Percentiles rank a stretch among this genome's conserved stretches.
Evolutionary conservation across 106 monocot species (phyloP).

Genomic region (Alisma plantagoaquatica): DNA sequence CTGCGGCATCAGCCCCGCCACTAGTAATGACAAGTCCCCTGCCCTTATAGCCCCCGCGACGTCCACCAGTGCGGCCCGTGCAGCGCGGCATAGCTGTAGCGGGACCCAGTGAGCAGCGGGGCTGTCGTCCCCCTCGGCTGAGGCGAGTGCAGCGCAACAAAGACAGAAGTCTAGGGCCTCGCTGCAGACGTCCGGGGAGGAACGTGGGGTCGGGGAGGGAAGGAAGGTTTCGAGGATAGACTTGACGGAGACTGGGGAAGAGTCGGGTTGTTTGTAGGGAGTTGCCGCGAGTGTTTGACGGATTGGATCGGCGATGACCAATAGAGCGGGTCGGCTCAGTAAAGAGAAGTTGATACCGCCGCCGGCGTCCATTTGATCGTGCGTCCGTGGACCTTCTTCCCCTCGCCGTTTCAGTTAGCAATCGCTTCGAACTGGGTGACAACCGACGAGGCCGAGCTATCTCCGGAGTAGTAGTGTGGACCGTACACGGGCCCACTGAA

Average conservation of each 20-base stretch:
- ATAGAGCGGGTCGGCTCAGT: neutral
- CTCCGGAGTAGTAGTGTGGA: no score
- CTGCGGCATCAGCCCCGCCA: slow-evolving; percentile 13
- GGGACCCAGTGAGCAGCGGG: slow-evolving; percentile 65
- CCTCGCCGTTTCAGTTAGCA: no score
- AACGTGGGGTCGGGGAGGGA: neutral
- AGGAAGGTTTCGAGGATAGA: neutral
- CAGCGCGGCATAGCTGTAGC: slow-evolving; percentile 12
- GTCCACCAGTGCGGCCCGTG: slow-evolving; percentile 25
- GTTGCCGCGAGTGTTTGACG: neutral
- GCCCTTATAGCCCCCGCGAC: slow-evolving; percentile 10
- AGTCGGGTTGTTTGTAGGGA: neutral
- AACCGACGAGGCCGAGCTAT: no score
- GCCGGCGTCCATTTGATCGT: no score
- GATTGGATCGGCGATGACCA: neutral
- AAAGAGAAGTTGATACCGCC: neutral
- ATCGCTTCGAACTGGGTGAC: no score
- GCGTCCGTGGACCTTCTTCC: no score
- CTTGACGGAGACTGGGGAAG: neutral
- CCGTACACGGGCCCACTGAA: no score
- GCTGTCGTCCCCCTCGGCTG: slow-evolving; percentile 32
- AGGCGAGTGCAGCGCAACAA: slow-evolving; percentile 39
- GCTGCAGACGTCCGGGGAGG: neutral
- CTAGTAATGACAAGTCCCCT: slow-evolving; percentile 23
- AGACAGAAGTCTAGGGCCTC: slow-evolving; percentile 27